Conservation (phyloP, 768 basidiomycete species). For the Hericium erinaceus region DNA sequence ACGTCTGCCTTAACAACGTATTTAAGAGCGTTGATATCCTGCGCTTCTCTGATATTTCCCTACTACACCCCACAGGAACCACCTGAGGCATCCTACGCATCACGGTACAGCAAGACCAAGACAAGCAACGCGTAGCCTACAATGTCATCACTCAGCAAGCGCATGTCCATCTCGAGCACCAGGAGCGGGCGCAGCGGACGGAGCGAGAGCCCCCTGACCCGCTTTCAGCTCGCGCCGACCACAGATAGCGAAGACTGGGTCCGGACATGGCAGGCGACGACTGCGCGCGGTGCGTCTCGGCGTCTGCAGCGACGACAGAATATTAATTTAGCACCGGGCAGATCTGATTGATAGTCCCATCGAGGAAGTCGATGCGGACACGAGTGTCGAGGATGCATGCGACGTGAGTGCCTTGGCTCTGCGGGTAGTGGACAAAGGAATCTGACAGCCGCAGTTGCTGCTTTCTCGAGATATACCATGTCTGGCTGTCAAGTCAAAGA, state of each 20-base stretch:
- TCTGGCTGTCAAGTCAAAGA: constrained; percentile 43
- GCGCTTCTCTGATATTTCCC: too few relatives aligned
- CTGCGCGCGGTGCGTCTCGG: constrained; percentile 44
- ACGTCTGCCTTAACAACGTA: too few relatives aligned
- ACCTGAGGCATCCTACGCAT: too few relatives aligned
- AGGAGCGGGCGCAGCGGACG: constrained; percentile 6
- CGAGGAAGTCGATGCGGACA: constrained; percentile 58
- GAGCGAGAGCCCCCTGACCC: constrained; percentile 12
- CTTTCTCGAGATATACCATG: constrained; percentile 56
- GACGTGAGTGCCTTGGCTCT: constrained; percentile 38
- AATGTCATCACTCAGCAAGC: constrained; percentile 22
- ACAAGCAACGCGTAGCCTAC: too few relatives aligned
- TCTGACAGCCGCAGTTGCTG: constrained; percentile 35
- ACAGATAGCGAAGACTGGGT: constrained; percentile 45
- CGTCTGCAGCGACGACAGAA: not conserved
- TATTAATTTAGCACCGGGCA: constrained; percentile 16
- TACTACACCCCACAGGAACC: too few relatives aligned
- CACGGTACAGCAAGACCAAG: too few relatives aligned
- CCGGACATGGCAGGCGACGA: constrained; percentile 42
- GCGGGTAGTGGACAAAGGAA: not conserved
- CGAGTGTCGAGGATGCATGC: constrained; percentile 75
- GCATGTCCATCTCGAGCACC: constrained; percentile 22
- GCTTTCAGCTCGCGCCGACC: constrained; percentile 20
- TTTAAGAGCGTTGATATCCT: too few relatives aligned
- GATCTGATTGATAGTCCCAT: constrained; percentile 66